Conservation (phyloP, 2,329 filamentous ascomycete species). For the Fusarium camptoceras region DNA sequence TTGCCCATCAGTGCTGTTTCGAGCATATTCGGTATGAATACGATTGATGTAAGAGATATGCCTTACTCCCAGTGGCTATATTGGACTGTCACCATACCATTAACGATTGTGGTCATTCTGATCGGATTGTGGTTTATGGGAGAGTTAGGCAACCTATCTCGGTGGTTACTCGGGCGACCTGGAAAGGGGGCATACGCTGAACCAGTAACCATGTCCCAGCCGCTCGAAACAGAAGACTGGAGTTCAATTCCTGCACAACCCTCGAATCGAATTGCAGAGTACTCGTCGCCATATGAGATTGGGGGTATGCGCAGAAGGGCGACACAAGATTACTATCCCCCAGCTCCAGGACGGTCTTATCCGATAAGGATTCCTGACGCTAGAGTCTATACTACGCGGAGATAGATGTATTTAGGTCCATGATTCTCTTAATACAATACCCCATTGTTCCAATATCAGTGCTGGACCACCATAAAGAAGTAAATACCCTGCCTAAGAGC, state of each 20-base stretch:
- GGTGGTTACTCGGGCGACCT: slow-evolving; percentile 46
- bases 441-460: neutral
- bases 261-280: slow-evolving; percentile 6
- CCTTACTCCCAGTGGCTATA: slow-evolving; percentile 61
- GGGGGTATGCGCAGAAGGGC: slow-evolving; percentile 22
- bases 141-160: slow-evolving; percentile 53
- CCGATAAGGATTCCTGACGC: neutral
- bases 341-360: slow-evolving; percentile 1
- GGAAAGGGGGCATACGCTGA: slow-evolving; percentile 21
- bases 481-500: neutral
- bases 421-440: neutral
- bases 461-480: neutral
- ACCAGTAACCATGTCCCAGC: slow-evolving; percentile 21
- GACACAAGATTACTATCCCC: slow-evolving; percentile 6
- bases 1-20: slow-evolving; percentile 60
- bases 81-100: slow-evolving; percentile 61
- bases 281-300: slow-evolving; percentile 13
- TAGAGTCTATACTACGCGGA: neutral
- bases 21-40: slow-evolving; percentile 66
- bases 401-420: neutral
- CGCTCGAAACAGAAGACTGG: slow-evolving; percentile 19
- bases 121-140: slow-evolving; percentile 58
- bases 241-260: slow-evolving; percentile 4
- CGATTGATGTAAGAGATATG: slow-evolving; percentile 62
- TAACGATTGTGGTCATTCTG: slow-evolving; percentile 57